phyloP scores from a whole-genome alignment of 441 rosid genomes.

The Mallotus repandus region DNA sequence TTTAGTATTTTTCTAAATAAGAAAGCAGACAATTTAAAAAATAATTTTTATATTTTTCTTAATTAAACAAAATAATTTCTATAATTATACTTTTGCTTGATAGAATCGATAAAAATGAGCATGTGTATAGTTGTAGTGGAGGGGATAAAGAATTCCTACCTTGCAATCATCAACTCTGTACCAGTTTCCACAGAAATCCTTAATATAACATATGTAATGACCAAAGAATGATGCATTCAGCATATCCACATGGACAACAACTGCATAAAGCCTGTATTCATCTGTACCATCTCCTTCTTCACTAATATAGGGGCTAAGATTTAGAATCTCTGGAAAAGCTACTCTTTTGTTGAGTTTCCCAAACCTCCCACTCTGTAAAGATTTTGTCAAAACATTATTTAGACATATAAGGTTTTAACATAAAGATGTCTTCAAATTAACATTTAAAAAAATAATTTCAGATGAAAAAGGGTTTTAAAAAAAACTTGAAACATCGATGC shows the following conservation, averaged over 20 bases:
- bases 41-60: too few relatives aligned
- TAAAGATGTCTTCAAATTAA: neutral
- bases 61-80: too few relatives aligned
- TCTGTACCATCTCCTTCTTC: slow-evolving; percentile 71
- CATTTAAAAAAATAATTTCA: neutral
- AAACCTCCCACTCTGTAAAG: slow-evolving; percentile 87
- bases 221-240: slow-evolving; percentile 97
- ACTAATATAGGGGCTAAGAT: slow-evolving; percentile 85
- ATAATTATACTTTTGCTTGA: too few relatives aligned
- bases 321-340: slow-evolving; percentile 73
- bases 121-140: neutral
- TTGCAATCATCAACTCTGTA: slow-evolving; percentile 83
- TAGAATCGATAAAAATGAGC: too few relatives aligned
- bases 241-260: slow-evolving; percentile 95
- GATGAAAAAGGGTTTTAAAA: neutral
- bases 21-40: too few relatives aligned
- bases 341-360: slow-evolving; percentile 97
- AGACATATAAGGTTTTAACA: neutral
- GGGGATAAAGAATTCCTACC: slow-evolving; percentile 40
- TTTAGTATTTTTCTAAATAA: too few relatives aligned
- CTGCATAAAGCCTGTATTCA: slow-evolving; percentile 82
- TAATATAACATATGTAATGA: slow-evolving; percentile 87
- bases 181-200: slow-evolving; percentile 87
- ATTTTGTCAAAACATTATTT: slow-evolving; percentile 18
- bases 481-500: neutral